A percentile compares a stretch with the other conserved stretches of the same genome.
Evolutionary conservation across 805 yeast species (phyloP).

Genomic region (Kuraishia ogatae): DNA sequence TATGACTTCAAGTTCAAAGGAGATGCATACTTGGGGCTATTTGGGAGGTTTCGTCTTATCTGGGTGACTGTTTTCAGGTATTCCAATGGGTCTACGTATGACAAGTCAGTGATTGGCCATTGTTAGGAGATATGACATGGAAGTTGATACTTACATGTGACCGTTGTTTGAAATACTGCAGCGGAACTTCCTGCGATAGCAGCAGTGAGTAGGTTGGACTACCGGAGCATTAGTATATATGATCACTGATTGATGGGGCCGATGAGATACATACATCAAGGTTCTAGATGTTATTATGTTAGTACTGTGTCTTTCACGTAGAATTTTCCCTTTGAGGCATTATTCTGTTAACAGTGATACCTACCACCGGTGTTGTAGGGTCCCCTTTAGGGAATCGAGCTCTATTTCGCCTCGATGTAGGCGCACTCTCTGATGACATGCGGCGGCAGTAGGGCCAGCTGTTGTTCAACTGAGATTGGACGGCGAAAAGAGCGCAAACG

Average conservation of each 20-base stretch:
- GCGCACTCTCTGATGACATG: neutral
- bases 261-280: neutral
- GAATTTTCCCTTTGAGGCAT: too few species aligned
- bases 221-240: neutral
- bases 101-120: neutral
- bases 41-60: constrained; percentile 32
- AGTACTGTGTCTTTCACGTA: neutral
- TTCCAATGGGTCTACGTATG: constrained; percentile 47
- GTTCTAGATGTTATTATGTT: neutral
- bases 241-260: neutral
- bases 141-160: constrained; percentile 30
- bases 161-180: constrained; percentile 50
- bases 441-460: too few species aligned
- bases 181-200: constrained; percentile 54
- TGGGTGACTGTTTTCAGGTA: constrained; percentile 59
- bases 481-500: too few species aligned
- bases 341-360: neutral
- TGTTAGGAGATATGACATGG: neutral
- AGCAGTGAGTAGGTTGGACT: constrained; percentile 45
- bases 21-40: constrained; percentile 22
- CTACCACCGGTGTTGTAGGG: neutral
- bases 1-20: constrained; percentile 23
- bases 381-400: neutral
- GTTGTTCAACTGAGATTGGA: too few species aligned
- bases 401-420: neutral